Base-by-base conservation (phyloP, 2,329 filamentous ascomycete species). In the Pestalotiopsis sp. region DNA sequence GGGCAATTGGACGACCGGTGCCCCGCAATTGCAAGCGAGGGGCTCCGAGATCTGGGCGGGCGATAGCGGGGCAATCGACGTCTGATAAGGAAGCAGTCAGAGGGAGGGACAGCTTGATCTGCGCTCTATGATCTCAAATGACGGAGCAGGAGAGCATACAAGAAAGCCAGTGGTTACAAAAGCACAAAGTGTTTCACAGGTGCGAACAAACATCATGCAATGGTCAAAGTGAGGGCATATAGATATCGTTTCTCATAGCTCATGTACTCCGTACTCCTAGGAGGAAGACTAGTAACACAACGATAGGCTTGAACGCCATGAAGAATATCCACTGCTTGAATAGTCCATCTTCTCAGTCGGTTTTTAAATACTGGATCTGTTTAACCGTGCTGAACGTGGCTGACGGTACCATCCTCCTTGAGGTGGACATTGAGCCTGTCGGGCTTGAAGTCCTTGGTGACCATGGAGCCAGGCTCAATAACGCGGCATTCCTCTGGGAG, bases 351-450 rank as follows among this genome's bases (percentile, higher is more conserved):
- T 6, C 52, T 58, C 38, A 13, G n/a, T 25, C 23, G 61, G 36
- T 23, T 17, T n/a, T 41, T 1, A 23, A 5, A 4, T 31, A 17
- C 13, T 65, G 20, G 17, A 9, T 12, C 41, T 25, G n/a, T 38
- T 79, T 78, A 89, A 25, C 87, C 87, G 73, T 89, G 86, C 70
- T 82, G 76, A 68, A 91, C 88, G 71, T 89, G 86, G 67, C 85
- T 84, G 59, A 91, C 87, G 14, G 85, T 89, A 63, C 89, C 89
- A 68, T 90, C 86, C 38, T 90, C 86, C 69, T 85, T 84, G 66
- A 91, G 75, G 72, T 89, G 84, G 25, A 91, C 83, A 69, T 91
- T 91, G 70, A 91, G 81, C 57, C 89, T 82, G 68, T 86, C 80
- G 63, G 84, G 81, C 1, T 80, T 78, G 74, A 85, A 85, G 74